phyloP scores from a whole-genome alignment of 179 eudicot genomes.

The Vitellaria paradoxa region DNA sequence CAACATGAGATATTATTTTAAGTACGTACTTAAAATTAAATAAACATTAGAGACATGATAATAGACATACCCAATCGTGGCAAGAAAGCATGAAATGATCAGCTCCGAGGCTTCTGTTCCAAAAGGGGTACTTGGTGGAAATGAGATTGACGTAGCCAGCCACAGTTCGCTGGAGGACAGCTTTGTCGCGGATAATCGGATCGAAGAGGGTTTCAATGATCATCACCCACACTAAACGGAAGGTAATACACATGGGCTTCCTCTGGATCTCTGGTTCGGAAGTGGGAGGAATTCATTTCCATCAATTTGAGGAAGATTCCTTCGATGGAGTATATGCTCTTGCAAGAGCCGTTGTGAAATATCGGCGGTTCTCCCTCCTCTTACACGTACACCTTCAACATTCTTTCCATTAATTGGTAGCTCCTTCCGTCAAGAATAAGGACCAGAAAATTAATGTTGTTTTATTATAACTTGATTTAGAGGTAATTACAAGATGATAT shows the following conservation, averaged over 20 bases:
- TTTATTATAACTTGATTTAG: no score
- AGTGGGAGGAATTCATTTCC: slow-evolving; percentile 16
- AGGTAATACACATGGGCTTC: slow-evolving; percentile 46
- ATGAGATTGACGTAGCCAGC: slow-evolving; percentile 31
- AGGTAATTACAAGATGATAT: no score
- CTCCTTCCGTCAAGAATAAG: slow-evolving; percentile 27
- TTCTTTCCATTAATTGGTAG: slow-evolving; percentile 41
- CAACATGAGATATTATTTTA: no score
- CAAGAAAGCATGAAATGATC: slow-evolving; percentile 63
- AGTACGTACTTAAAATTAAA: no score
- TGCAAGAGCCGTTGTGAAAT: slow-evolving; percentile 43
- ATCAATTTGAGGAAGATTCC: slow-evolving; percentile 37
- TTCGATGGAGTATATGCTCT: slow-evolving; percentile 40
- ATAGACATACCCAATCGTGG: slow-evolving; percentile 47
- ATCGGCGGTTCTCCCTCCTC: slow-evolving; percentile 59
- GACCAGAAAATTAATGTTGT: no score
- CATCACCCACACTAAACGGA: slow-evolving; percentile 51
- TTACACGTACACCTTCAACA: slow-evolving; percentile 43
- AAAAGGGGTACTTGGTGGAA: slow-evolving; percentile 40
- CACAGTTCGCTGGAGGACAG: slow-evolving; percentile 27
- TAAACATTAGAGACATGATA: no score
- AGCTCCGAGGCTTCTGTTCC: slow-evolving; percentile 54
- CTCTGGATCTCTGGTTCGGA: slow-evolving; percentile 34
- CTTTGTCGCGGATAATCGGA: slow-evolving; percentile 34
- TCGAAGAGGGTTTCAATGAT: slow-evolving; percentile 35